Conservation (phyloP, 345 rosid species). For the sweet orange (Citrus sinensis) region DVS_A1.0 CM039162.1:6252501-6253000, state of each 20-base stretch:
- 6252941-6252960: slow-evolving; percentile 72
- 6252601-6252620: not conserved
- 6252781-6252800: not conserved
- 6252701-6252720: slow-evolving; percentile 65
- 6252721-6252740: slow-evolving; percentile 66
- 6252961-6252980: slow-evolving; percentile 94
- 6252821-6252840: not conserved
- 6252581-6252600: not conserved
- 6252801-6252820: not conserved
- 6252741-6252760: slow-evolving; percentile 65
- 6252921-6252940: slow-evolving; percentile 67
- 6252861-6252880: not conserved
- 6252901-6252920: slow-evolving; percentile 9
- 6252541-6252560: not conserved
- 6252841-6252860: not conserved
- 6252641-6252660: slow-evolving; percentile 54
- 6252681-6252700: slow-evolving; percentile 69
- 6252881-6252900: slow-evolving; percentile 9
- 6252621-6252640: slow-evolving; percentile 14
- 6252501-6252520: not conserved
- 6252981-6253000: slow-evolving; percentile 86
- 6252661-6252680: slow-evolving; percentile 70
- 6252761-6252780: slow-evolving; percentile 75
- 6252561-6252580: slow-evolving; percentile 4
- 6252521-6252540: not conserved